phyloP scores from a whole-genome alignment of 2,329 filamentous ascomycete genomes.

The Penicillium capsulatum region DNA sequence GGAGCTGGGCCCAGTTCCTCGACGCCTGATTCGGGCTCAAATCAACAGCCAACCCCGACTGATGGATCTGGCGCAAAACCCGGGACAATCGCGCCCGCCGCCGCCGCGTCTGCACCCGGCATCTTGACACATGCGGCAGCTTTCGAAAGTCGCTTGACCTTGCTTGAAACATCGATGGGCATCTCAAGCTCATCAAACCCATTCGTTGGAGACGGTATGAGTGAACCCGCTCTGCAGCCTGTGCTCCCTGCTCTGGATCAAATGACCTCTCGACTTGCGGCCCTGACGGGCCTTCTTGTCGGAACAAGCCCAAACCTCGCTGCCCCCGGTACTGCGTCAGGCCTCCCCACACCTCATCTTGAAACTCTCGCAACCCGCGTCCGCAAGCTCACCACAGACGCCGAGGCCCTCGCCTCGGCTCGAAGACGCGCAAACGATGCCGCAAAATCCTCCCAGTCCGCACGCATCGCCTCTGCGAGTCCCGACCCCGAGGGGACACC shows the following conservation, averaged over 20 bases:
- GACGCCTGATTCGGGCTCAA: slow-evolving; percentile 3
- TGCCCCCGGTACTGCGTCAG: slow-evolving; percentile 18
- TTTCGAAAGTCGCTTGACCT: slow-evolving; percentile 75
- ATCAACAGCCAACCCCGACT: slow-evolving; percentile 5
- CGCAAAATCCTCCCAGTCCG: slow-evolving; percentile 40
- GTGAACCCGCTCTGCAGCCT: slow-evolving; percentile 53
- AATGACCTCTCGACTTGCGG: slow-evolving; percentile 74
- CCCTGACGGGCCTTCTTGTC: slow-evolving; percentile 55
- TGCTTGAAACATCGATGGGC: slow-evolving; percentile 77
- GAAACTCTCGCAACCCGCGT: slow-evolving; percentile 44
- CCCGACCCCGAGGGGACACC: slow-evolving; percentile 27
- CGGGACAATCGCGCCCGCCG: slow-evolving; percentile 9
- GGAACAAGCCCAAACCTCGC: slow-evolving; percentile 32
- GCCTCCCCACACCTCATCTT: slow-evolving; percentile 40
- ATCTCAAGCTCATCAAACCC: slow-evolving; percentile 66
- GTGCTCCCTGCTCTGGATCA: slow-evolving; percentile 77
- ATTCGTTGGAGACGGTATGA: slow-evolving; percentile 43
- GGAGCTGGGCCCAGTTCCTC: slow-evolving; percentile 13
- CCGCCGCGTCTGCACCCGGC: slow-evolving; percentile 39
- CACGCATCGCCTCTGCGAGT: slow-evolving; percentile 33
- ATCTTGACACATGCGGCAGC: slow-evolving; percentile 74
- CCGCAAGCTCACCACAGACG: slow-evolving; percentile 43
- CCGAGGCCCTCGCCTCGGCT: slow-evolving; percentile 41
- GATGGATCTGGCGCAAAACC: slow-evolving; percentile 8
- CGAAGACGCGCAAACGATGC: slow-evolving; percentile 43